phyloP scores from a whole-genome alignment of 2,329 filamentous ascomycete genomes.

The Beauveria sp. region DNA sequence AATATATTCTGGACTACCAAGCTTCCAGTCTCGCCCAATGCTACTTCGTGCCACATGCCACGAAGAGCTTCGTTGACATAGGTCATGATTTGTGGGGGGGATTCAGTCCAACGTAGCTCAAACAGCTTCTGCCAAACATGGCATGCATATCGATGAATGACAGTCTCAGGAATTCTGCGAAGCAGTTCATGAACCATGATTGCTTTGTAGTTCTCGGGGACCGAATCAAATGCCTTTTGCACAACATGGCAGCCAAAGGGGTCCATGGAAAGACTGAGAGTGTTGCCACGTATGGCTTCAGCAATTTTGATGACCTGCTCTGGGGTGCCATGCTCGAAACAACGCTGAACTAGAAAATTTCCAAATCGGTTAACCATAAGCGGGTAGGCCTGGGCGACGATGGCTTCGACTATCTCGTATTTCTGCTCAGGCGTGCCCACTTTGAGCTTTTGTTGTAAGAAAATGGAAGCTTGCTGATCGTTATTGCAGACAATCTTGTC shows the following conservation, averaged over 20 bases:
- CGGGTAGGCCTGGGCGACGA: conserved; percentile 88
- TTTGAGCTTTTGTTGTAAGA: conserved; percentile 97
- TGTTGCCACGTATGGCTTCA: conserved; percentile 87
- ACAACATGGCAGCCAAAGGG: conserved; percentile 97
- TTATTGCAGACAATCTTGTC: conserved; percentile 99
- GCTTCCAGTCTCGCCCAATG: conserved; percentile 92
- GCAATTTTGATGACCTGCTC: conserved; percentile 95
- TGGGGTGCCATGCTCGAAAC: conserved; percentile 94
- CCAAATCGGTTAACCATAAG: conserved; percentile 98
- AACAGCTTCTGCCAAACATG: conserved; percentile 99
- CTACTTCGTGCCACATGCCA: conserved; percentile 99
- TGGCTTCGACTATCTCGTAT: conserved; percentile 93
- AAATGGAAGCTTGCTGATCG: conserved; percentile 97
- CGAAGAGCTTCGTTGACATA: conserved; percentile 92
- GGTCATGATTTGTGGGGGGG: conserved; percentile 96
- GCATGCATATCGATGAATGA: conserved; percentile 96
- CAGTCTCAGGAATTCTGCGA: conserved; percentile 90
- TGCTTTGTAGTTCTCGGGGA: conserved; percentile 95
- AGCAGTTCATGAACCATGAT: conserved; percentile 98
- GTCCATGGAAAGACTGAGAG: conserved; percentile 92
- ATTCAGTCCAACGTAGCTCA: conserved; percentile 90
- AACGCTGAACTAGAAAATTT: conserved; percentile 96
- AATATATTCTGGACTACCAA: conserved; percentile 99
- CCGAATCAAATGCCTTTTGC: conserved; percentile 96
- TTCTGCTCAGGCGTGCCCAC: conserved; percentile 92